These are phyloP conservation scores for Sistotremastrum suecicum DNA, from an alignment of 768 basidiomycete genomes.

Conservation along the genomic window DNA sequence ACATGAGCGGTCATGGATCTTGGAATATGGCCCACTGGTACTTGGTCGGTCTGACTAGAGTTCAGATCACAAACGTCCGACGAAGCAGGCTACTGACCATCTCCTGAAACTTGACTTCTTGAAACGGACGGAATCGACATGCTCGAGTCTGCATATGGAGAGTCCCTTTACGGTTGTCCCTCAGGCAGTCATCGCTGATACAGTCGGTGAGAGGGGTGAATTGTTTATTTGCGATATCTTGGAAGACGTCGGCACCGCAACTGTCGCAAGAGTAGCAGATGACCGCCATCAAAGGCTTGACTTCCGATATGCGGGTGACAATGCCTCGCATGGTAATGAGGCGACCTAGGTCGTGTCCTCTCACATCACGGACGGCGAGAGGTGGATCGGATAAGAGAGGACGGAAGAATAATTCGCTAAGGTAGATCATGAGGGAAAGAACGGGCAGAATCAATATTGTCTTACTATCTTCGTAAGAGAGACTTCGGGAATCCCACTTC, in stretches of 20 bases:
- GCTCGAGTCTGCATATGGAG: conserved; percentile 98
- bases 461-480: conserved; percentile 89
- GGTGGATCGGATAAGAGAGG: conserved; percentile 54
- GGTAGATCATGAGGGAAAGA: background rate
- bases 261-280: conserved; percentile 98
- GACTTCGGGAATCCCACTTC: conserved; percentile 81
- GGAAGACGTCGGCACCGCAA: conserved; percentile 97
- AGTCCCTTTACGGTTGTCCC: conserved; percentile 77
- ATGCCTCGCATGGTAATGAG: conserved; percentile 96
- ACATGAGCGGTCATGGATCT: conserved; percentile 97
- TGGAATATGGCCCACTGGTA: conserved; percentile 97
- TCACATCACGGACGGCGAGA: conserved; percentile 86
- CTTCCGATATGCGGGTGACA: conserved; percentile 96
- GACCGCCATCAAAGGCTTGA: conserved; percentile 92
- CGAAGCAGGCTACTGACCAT: conserved; percentile 46
- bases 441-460: conserved; percentile 12
- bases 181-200: conserved; percentile 75
- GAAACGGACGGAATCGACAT: conserved; percentile 93
- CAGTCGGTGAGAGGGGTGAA: conserved; percentile 86
- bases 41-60: conserved; percentile 75
- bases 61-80: too few species aligned
- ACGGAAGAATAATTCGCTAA: conserved; percentile 87
- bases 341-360: conserved; percentile 72
- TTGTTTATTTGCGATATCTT: conserved; percentile 85
- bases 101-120: conserved; percentile 97